These are phyloP conservation scores for Monilinia fructicola DNA, from an alignment of 2,329 filamentous ascomycete species.

Conservation along the genomic window DNA sequence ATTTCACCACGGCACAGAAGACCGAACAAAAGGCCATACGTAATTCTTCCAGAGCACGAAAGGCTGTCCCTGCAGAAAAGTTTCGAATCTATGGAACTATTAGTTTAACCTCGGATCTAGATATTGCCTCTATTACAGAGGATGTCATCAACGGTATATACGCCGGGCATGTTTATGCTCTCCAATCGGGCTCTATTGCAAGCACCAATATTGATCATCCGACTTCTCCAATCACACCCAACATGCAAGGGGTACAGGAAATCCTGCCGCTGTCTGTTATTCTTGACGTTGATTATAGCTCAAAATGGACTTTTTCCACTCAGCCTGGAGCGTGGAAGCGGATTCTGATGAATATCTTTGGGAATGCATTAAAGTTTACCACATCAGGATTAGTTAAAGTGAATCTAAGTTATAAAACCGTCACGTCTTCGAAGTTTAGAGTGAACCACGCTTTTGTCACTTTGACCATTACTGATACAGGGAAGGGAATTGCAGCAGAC, in stretches of 20 bases:
- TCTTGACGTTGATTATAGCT: slow-evolving; percentile 43
- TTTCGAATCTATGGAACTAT: slow-evolving; percentile 24
- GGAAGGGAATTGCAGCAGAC: slow-evolving; percentile 62
- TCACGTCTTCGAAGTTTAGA: slow-evolving; percentile 26
- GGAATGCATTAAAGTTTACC: slow-evolving; percentile 63
- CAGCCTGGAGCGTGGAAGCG: slow-evolving; percentile 36
- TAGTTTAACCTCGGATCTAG: slow-evolving; percentile 35
- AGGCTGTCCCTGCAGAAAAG: neutral
- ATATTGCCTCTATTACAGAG: slow-evolving; percentile 41
- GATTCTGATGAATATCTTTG: slow-evolving; percentile 61
- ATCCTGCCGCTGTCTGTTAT: slow-evolving; percentile 45
- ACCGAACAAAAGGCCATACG: slow-evolving; percentile 3
- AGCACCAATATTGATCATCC: slow-evolving; percentile 2
- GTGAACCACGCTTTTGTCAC: slow-evolving; percentile 32
- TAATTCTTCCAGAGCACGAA: neutral
- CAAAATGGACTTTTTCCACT: slow-evolving; percentile 39
- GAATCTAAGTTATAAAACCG: slow-evolving; percentile 39
- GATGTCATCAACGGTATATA: slow-evolving; percentile 43
- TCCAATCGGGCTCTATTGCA: neutral
- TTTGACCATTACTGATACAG: slow-evolving; percentile 58
- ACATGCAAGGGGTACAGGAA: neutral
- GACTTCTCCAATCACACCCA: neutral
- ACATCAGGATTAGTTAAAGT: slow-evolving; percentile 51
- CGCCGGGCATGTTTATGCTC: slow-evolving; percentile 39
- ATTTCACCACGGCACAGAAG: slow-evolving; percentile 23